A percentile compares a stretch with the other conserved stretches of the same genome.
Conservation (phyloP, 148 eudicot genomes). For the Dysphania ambrosioides region DNA sequence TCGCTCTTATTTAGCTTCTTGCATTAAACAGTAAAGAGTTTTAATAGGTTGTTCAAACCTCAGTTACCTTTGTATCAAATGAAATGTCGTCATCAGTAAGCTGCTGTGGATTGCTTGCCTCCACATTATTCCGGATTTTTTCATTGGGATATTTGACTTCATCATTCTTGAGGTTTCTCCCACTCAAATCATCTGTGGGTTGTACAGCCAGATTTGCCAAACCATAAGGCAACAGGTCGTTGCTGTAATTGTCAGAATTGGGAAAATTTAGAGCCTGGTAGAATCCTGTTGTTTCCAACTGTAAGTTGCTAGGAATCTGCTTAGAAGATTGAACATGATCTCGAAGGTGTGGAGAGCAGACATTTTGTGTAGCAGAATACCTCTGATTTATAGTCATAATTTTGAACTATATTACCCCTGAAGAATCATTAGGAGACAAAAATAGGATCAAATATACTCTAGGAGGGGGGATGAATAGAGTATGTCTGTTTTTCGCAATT, state of each 20-base stretch:
- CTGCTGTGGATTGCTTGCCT: not conserved
- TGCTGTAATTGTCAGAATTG: not conserved
- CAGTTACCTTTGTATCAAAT: constrained; percentile 16
- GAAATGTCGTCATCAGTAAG: constrained; percentile 10
- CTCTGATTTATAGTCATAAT: not conserved
- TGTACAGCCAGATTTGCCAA: constrained; percentile 5
- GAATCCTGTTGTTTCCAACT: not conserved
- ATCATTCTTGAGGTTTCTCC: not conserved
- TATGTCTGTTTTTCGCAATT: too few species aligned
- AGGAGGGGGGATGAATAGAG: too few species aligned
- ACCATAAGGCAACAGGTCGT: not conserved
- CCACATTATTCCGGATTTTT: not conserved
- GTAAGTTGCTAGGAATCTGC: constrained; percentile 6
- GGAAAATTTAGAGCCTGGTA: not conserved
- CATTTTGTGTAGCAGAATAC: not conserved
- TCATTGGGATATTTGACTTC: not conserved
- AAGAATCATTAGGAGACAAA: too few species aligned
- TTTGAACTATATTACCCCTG: too few species aligned
- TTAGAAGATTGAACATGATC: not conserved
- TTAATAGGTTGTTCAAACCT: constrained; percentile 14
- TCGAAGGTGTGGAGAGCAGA: not conserved
- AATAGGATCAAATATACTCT: too few species aligned
- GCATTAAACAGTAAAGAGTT: not conserved
- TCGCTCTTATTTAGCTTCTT: too few species aligned
- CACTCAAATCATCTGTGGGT: constrained; percentile 5